Base-by-base conservation (phyloP, 768 basidiomycete species). In the Trametes villosa region DNA sequence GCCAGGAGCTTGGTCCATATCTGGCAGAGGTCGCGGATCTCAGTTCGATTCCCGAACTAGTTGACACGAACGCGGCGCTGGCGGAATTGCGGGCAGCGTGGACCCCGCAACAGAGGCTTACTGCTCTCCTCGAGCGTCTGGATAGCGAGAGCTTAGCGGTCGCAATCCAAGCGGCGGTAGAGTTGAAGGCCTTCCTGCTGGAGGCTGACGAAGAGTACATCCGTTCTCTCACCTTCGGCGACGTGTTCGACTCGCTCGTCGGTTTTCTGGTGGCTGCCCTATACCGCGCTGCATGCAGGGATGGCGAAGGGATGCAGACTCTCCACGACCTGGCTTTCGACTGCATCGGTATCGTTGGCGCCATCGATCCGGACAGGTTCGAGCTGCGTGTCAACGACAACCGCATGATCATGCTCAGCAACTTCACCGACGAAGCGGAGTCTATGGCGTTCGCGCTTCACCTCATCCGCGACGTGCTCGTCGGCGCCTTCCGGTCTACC, bases 341-440 rank as follows among this genome's bases (percentile, higher is more conserved):
- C 69, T 97, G 93, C 70, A 86, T 98, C 56, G 94, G 96, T 1
- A 83, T 92, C 22, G 76, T 98, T 13, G 97, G 97, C 7, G 97
- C 97, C 2, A 82, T 96, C 18, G 97, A 99, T 73, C 96, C 96
- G 0, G 96, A 98, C 77, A 83, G 97, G 49, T 90, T 91, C 68
- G 89, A 92, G 63, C 79, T 93, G 20, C 76, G 77, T 1, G 71
- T 80, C 30, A 76, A 74, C 36, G 87, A 89, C 62, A 73, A 83
- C 2, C 81, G 82, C 44, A 88, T 91, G 75, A 82, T 94, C 46
- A 81, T 98, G 48, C 78, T 86, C 60, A 84, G 81, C 68, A 95
- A 98, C 71, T 97, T 94, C 71, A 78, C 77, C 1, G 89, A 96
- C 65, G 86, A 89, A 49, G 78, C 77, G 15, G 96, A 98, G 73